A percentile compares a stretch with the other conserved stretches of the same genome.
phyloP scores from a whole-genome alignment of 2,329 filamentous ascomycete genomes.

The Emergomyces pasteurianus region DNA sequence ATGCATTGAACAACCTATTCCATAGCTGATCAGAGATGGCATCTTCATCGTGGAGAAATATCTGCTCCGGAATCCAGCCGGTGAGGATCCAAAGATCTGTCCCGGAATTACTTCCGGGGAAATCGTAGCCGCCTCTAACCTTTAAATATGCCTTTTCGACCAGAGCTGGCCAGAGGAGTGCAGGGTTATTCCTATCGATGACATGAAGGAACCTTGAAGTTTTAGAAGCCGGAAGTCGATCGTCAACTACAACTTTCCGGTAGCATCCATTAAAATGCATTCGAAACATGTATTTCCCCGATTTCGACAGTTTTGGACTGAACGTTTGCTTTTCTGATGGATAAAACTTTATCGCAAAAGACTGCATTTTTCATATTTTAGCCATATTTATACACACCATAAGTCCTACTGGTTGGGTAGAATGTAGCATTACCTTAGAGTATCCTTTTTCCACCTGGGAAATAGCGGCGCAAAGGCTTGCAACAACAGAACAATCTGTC shows the following conservation, averaged over 20 bases:
- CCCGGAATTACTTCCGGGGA: slow-evolving; percentile 92
- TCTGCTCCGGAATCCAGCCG: slow-evolving; percentile 93
- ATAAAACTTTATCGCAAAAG: slow-evolving; percentile 61
- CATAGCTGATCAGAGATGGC: slow-evolving; percentile 65
- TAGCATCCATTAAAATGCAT: slow-evolving; percentile 94
- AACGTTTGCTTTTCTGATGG: slow-evolving; percentile 54
- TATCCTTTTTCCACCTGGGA: slow-evolving; percentile 58
- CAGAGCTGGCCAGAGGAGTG: slow-evolving; percentile 80
- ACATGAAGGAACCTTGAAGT: slow-evolving; percentile 71
- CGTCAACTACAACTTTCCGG: slow-evolving; percentile 77
- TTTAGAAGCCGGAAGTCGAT: slow-evolving; percentile 65
- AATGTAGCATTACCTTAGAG: slow-evolving; percentile 43
- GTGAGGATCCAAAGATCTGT: slow-evolving; percentile 88
- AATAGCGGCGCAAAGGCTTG: slow-evolving; percentile 75
- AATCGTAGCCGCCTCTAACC: slow-evolving; percentile 89
- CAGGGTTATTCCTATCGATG: slow-evolving; percentile 68
- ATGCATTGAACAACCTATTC: slow-evolving; percentile 62
- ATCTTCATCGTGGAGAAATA: slow-evolving; percentile 82
- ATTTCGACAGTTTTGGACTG: slow-evolving; percentile 54
- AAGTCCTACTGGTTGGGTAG: background rate
- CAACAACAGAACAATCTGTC: slow-evolving; percentile 93
- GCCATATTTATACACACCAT: background rate
- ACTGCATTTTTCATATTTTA: background rate
- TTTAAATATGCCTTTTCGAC: slow-evolving; percentile 96
- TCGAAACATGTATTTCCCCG: slow-evolving; percentile 83